Conservation (phyloP, 208 protist species). For the Acanthamoeba healyi region DNA sequence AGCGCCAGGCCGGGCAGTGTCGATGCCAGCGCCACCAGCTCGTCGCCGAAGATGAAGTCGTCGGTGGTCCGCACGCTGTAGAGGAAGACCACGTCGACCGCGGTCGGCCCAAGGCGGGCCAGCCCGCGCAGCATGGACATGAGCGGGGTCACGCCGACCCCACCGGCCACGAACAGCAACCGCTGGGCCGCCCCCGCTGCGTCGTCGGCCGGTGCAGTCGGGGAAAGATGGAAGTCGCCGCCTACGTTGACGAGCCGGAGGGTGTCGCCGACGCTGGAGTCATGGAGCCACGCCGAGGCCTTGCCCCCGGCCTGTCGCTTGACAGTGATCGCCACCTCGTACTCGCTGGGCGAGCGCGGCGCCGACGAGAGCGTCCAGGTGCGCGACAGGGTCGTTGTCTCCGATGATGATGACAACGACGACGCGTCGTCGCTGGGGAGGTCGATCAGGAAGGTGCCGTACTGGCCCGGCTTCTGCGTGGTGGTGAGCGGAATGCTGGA, state of each 20-base stretch:
- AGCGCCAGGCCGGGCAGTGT: not conserved
- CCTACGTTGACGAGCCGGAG: not conserved
- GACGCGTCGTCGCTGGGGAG: not conserved
- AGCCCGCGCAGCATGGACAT: slow-evolving; percentile 64
- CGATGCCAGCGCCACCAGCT: not conserved
- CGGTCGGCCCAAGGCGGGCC: not conserved
- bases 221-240: not conserved
- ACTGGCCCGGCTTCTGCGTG: slow-evolving; percentile 43
- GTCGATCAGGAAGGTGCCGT: slow-evolving; percentile 57
- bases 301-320: slow-evolving; percentile 8
- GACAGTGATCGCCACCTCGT: slow-evolving; percentile 41
- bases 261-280: not conserved
- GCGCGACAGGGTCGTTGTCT: not conserved
- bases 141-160: slow-evolving; percentile 51
- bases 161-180: slow-evolving; percentile 56
- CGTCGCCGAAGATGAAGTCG: slow-evolving; percentile 47
- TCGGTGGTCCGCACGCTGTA: not conserved
- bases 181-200: not conserved
- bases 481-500: not conserved
- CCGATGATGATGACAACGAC: not conserved
- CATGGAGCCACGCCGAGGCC: slow-evolving; percentile 36
- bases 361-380: slow-evolving; percentile 61
- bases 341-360: not conserved
- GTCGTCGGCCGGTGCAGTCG: not conserved
- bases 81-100: not conserved